Base-by-base conservation (phyloP, 106 monocot genomes). In the Dendrobium nobile region DNA sequence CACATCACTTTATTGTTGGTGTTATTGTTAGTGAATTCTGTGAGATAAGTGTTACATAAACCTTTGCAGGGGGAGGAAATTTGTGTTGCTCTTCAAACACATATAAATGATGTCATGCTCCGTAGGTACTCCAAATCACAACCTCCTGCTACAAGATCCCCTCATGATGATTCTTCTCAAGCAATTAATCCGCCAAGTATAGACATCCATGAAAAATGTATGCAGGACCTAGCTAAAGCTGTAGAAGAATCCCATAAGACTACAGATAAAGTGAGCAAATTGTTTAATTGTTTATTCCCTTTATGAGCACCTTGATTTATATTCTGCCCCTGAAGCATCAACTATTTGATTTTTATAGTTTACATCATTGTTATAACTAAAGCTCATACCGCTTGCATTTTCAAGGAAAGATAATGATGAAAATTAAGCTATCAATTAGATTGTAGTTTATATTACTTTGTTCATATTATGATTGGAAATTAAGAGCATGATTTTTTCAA, bases 91-190 rank as follows among this genome's bases (percentile, higher is more conserved):
- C 95, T 99, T 86, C 99, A 99, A 84, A 99, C 99, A 85, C 99
- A 99, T 81, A 99, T 99, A 87, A 99, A 99, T 85, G 99, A 99
- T 79, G 95, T 99, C 55, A 99, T 99, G 95, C 91, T 99, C 27
- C 92, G 93, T 13, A 84, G 95, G 85, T 93, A 95, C 80, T 93
- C 99, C 82, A 99, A 93, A 87, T 87, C 92, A 42, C 93, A 93
- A 4, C 84, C 91, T 73, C 78, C 67, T 77, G 81, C 84, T 77
- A 80, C 86, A 85, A 89, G 87, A 75, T 48, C 92, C 19, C 40
- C 80, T 87, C 92, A 91, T 43, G 87, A 83, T 73, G 91, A 95
- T 80, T 67, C 86, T 83, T 75, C 89, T 78, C 89, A 85, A 80
- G 42, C 81, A 55, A 75, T 80, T 54, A 93, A 86, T 80, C 51